Base-by-base conservation (phyloP, 2,329 filamentous ascomycete genomes). In the Pseudocercospora pini-densiflorae region DNA sequence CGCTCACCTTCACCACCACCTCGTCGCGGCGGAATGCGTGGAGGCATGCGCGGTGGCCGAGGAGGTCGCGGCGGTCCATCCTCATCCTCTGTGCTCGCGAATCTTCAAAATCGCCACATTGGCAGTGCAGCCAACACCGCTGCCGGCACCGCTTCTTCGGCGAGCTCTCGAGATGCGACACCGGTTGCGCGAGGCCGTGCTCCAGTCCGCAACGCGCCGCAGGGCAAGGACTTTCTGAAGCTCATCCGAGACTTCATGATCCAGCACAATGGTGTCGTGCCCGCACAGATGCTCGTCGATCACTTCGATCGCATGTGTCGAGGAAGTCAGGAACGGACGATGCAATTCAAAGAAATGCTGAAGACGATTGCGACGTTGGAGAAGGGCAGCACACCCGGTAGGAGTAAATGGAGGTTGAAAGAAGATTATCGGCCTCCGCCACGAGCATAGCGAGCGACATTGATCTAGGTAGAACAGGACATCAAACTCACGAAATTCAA, bases 201-300 rank as follows among this genome's bases (percentile, higher is more conserved):
- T 43, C 5, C 40, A n/a, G 19, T 57, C 10, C 60, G 57, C 12
- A 55, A 58, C 31, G 68, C 59, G 33, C 66, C 51, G 10, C 76
- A 78, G 69, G 82, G 75, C 68, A 79, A 70, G 64, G 81, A 82
- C 29, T 83, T 84, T 75, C 72, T 85, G 14, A 78, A 78, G 33
- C 76, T 83, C 73, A 96, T 97, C 64, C 89, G 90, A 45, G 87
- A 90, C 49, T 98, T 93, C 72, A 89, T 98, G 70, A 84, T 86
- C 53, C 85, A 88, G 24, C 93, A 96, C 63, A 91, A 92, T 9
- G 93, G 93, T 3, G 86, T 87, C 36, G 92, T 92, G 5, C 89
- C 92, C 5, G 94, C 91, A 49, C 93, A 96, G 81, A 90, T 93
- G 84, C 80, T 97, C 53, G 91, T 97, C 24, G 92, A 97, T 74